Conservation (phyloP, 371 early-diverging fungal species). For the Lichtheimia corymbifera region DNA sequence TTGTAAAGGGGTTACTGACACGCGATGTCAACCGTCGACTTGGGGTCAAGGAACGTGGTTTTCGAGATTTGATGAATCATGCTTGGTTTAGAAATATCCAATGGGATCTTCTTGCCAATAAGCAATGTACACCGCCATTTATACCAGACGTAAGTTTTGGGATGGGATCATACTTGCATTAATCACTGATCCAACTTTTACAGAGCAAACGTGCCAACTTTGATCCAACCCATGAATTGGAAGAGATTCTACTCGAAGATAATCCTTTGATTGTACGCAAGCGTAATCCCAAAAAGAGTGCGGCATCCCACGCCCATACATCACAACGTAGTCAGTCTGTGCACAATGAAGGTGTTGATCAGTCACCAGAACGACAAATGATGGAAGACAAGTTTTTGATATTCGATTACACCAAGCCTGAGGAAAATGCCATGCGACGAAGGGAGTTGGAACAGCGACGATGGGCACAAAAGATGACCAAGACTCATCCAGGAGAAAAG, state of each 20-base stretch:
- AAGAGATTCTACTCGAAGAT: slow-evolving; percentile 92
- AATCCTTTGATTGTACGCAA: slow-evolving; percentile 76
- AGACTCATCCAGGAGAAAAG: slow-evolving; percentile 26
- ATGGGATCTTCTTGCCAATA: slow-evolving; percentile 58
- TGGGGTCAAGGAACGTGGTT: slow-evolving; percentile 59
- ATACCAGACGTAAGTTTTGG: slow-evolving; percentile 56
- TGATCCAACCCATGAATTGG: slow-evolving; percentile 94
- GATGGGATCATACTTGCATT: background rate
- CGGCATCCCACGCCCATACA: slow-evolving; percentile 16
- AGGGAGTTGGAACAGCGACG: slow-evolving; percentile 26
- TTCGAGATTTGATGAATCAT: slow-evolving; percentile 53
- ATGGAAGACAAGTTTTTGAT: slow-evolving; percentile 68
- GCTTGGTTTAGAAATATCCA: slow-evolving; percentile 62
- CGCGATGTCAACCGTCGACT: slow-evolving; percentile 60
- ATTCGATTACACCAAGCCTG: slow-evolving; percentile 64
- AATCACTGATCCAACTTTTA: background rate
- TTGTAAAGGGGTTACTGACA: slow-evolving; percentile 56
- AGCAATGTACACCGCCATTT: slow-evolving; percentile 65
- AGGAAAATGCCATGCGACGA: slow-evolving; percentile 28
- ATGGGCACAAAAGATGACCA: slow-evolving; percentile 47
- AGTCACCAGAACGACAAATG: slow-evolving; percentile 45
- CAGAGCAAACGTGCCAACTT: slow-evolving; percentile 77
- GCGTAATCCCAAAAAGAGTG: slow-evolving; percentile 22
- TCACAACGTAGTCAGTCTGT: slow-evolving; percentile 28
- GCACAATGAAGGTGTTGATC: slow-evolving; percentile 12